Base-by-base conservation (phyloP, 2,329 filamentous ascomycete species). In the Stachybotrys chartarum region DNA sequence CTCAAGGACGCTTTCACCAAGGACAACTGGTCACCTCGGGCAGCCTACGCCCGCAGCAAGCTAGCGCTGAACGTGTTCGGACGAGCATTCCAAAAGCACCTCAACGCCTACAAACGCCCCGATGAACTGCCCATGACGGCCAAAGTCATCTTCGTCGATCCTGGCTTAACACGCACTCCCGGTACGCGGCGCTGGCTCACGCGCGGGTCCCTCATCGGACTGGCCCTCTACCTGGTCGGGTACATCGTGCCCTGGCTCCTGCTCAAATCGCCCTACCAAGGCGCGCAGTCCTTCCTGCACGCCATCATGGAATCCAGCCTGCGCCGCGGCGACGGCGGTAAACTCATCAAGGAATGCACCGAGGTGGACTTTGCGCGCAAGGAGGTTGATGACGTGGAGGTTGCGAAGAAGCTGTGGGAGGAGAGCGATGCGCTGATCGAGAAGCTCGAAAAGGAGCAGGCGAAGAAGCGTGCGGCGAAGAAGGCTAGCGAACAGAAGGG, bases 61-160 rank as follows among this genome's bases (percentile, higher is more conserved):
- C 76, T 97, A 31, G 91, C 94, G 0, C 78, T 97, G 50, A 95
- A 93, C 79, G 84, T 88, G 16, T 97, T 99, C 68, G 92, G 90
- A 0, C 82, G 87, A 51, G 88, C 93, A 8, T 96, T 93, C 69
- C 93, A 97, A 73, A 94, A 96, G 69, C 93, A 97, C 68, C 78
- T 99, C 50, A 86, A 91, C 61, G 76, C 86, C 2, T 96, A 95
- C 71, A 83, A 89, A 65, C 82, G 94, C 30, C 91, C 92, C 0
- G 94, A 99, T 68, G 82, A 87, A 58, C 77, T 89, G 51, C 91
- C 91, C 1, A 87, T 86, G 76, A 96, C 91, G 62, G 81, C 91
- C 4, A 84, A 90, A 39, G 91, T 97, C 50, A 78, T 96, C 52
- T 81, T 96, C 56, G 90, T 92, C 2, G 93, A 99, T 64, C 94